Evolutionary conservation across 805 yeast genomes (phyloP).

Genomic region (Ogataea minuta): DNA sequence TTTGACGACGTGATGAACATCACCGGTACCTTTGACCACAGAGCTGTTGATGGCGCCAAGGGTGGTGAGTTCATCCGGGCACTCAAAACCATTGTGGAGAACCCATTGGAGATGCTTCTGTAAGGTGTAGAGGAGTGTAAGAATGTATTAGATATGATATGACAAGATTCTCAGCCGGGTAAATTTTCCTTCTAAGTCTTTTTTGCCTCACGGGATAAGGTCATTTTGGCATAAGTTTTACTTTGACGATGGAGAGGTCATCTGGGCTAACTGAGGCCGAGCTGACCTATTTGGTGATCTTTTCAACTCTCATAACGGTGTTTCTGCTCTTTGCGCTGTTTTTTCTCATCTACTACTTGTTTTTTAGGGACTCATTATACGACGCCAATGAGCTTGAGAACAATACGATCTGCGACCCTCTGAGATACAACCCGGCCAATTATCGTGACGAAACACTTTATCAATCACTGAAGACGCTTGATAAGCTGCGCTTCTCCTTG

Average conservation of each 20-base stretch:
- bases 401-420: slow-evolving; percentile 28
- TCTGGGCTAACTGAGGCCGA: slow-evolving; percentile 21
- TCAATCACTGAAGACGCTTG: slow-evolving; percentile 21
- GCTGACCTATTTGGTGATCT: slow-evolving; percentile 25
- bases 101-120: slow-evolving; percentile 90
- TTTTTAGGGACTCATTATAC: slow-evolving; percentile 24
- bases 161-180: slow-evolving; percentile 2
- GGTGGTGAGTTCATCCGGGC: slow-evolving; percentile 97
- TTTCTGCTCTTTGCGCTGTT: slow-evolving; percentile 26
- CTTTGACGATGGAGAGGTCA: slow-evolving; percentile 2
- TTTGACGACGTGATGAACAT: slow-evolving; percentile 89
- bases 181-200: background rate
- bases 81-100: slow-evolving; percentile 86
- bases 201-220: background rate
- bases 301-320: slow-evolving; percentile 29
- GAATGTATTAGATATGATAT: slow-evolving; percentile 9
- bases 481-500: slow-evolving; percentile 27
- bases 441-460: slow-evolving; percentile 21
- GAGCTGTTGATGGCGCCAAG: slow-evolving; percentile 93
- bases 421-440: slow-evolving; percentile 18
- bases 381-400: slow-evolving; percentile 15
- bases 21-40: slow-evolving; percentile 98
- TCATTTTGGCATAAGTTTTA: background rate
- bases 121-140: slow-evolving; percentile 34
- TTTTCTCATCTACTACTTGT: slow-evolving; percentile 27